Percentiles rank a stretch among this genome's conserved stretches.
Conservation (phyloP, 1,139 yeast species). For the Kodamaea derodonti region DNA sequence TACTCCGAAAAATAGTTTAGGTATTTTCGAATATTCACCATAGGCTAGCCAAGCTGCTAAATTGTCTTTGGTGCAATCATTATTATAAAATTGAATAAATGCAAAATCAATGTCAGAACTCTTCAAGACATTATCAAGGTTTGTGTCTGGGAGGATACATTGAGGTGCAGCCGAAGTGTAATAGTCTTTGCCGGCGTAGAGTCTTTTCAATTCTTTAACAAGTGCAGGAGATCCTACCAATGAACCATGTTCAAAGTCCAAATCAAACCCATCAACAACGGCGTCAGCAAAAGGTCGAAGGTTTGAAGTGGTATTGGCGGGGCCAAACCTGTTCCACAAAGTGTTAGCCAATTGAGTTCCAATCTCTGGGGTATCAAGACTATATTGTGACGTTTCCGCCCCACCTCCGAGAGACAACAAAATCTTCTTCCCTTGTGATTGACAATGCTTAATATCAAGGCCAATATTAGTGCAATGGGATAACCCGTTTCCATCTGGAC, state of each 20-base stretch:
- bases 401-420: constrained; percentile 19
- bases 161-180: constrained; percentile 11
- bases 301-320: constrained; percentile 1
- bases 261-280: constrained; percentile 20
- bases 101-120: constrained; percentile 13
- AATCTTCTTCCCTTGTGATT: constrained; percentile 15
- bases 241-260: constrained; percentile 15
- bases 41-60: no score
- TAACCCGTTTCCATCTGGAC: constrained; percentile 7
- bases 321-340: constrained; percentile 19
- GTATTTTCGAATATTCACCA: no score
- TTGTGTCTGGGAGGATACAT: constrained; percentile 16
- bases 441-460: constrained; percentile 17
- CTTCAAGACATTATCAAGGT: constrained; percentile 11
- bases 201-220: constrained; percentile 11
- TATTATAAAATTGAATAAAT: constrained; percentile 20
- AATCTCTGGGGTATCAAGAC: constrained; percentile 12
- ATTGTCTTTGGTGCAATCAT: no score
- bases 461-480: constrained; percentile 15
- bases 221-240: constrained; percentile 14
- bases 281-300: constrained; percentile 20
- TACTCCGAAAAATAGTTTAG: constrained; percentile 15
- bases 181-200: constrained; percentile 7
- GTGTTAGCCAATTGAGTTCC: constrained; percentile 14
- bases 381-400: constrained; percentile 12